Evolutionary conservation across 495 filamentous ascomycete genomes (phyloP), one percentile per base, ranked within the genome.

Genomic region (Daldinia vernicosa): DNA sequence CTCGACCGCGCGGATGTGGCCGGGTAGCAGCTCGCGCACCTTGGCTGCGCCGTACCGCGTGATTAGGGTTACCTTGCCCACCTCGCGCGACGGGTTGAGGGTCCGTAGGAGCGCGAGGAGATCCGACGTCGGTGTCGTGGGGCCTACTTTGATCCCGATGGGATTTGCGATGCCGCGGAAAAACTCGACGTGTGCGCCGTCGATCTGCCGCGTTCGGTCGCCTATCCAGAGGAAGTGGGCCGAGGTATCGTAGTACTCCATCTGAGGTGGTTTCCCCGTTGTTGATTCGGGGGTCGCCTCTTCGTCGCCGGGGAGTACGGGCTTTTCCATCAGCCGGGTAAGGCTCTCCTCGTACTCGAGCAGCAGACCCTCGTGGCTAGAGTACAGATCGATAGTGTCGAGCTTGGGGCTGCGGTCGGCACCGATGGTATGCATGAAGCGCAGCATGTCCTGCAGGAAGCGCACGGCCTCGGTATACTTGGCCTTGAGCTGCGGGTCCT

Each of bases 211-310:
- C 1, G 95, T 99, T 60, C 95, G 91, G 79, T 99, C 95, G 28
- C 95, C 95, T 75, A 99, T 95, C 95, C 95, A 99, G 74, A 99
- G 85, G 82, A 99, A 98, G 79, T 98, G 96, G 0, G 92, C 91
- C n/a, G 92, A 95, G 0, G 95, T 98, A 77, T 95, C 88, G 80
- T 91, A 97, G 83, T 89, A 94, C 63, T 84, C 82, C 74, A 84
- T 86, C 37, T 50, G 1, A n/a, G n/a, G n/a, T 30, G 60, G 63
- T 7, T 26, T 24, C 5, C 60, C 58, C 32, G 52, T 63, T 24
- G 22, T 66, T 70, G 35, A 70, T 61, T 56, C 52, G 17, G 12
- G 7, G 17, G 37, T 7, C 30, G 52, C 33, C 15, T 45, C 53
- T 51, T 66, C 65, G 9, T 76, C 51, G 5, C 74, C 71, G 27